These are phyloP conservation scores for Crataegus laevigata DNA, from an alignment of 306 rosid species.

Conservation along the genomic window DNA sequence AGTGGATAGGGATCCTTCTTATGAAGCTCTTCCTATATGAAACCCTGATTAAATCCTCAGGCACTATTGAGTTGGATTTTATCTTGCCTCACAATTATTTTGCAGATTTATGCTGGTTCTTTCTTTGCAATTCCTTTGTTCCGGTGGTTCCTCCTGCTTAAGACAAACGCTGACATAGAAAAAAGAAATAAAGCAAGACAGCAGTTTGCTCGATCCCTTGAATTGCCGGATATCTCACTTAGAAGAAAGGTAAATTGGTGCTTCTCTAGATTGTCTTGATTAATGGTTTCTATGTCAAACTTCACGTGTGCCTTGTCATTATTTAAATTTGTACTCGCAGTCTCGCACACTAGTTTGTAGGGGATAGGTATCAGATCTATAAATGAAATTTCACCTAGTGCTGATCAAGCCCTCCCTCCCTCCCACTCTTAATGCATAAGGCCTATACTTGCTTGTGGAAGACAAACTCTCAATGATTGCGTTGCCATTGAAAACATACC, in stretches of 20 bases:
- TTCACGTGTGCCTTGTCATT: background rate
- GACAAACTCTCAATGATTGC: background rate
- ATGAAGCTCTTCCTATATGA: background rate
- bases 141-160: slow-evolving; percentile 65
- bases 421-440: background rate
- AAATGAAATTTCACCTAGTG: background rate
- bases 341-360: background rate
- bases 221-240: slow-evolving; percentile 69
- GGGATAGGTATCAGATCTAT: background rate
- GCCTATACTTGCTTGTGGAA: no score
- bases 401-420: background rate
- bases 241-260: slow-evolving; percentile 67
- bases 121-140: slow-evolving; percentile 94
- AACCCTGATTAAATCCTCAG: slow-evolving; percentile 1
- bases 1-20: no score
- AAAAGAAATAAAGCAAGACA: slow-evolving; percentile 75
- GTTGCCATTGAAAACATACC: background rate
- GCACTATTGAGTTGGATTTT: slow-evolving; percentile 8
- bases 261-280: background rate
- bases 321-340: background rate
- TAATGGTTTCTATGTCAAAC: background rate
- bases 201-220: slow-evolving; percentile 63
- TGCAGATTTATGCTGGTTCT: slow-evolving; percentile 95
- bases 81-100: slow-evolving; percentile 15
- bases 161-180: slow-evolving; percentile 65